A percentile compares a stretch with the other conserved stretches of the same genome.
phyloP scores from a whole-genome alignment of 495 filamentous ascomycete species.

The Aeminium ludgeri region DNA sequence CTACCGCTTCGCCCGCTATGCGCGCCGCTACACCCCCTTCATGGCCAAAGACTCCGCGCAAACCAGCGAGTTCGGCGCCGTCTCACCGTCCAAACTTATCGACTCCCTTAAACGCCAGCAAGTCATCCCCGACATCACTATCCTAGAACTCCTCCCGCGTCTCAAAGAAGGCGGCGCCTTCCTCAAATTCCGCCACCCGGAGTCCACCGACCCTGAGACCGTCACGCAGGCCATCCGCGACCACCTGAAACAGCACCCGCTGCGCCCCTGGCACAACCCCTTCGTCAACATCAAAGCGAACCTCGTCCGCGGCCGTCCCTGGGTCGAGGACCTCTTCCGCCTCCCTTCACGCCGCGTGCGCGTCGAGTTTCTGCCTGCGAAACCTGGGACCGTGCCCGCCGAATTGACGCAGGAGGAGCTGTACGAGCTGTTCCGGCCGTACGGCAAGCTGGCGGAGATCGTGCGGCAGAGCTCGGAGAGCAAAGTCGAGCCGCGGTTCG shows the following conservation, averaged over 20 bases:
- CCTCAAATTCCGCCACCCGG: conserved; percentile 60
- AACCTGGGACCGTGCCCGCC: conserved; percentile 42
- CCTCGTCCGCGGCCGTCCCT: conserved; percentile 68
- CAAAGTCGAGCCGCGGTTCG: conserved; percentile 63
- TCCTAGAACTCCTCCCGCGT: conserved; percentile 52
- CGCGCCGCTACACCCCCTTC: not conserved
- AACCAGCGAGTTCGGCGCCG: conserved; percentile 21
- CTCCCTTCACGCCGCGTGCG: conserved; percentile 57
- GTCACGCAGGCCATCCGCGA: conserved; percentile 39
- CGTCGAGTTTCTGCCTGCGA: conserved; percentile 67
- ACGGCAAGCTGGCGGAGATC: conserved; percentile 78
- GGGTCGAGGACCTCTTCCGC: conserved; percentile 83
- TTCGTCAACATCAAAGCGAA: conserved; percentile 50
- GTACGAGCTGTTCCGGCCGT: conserved; percentile 75
- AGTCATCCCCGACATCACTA: conserved; percentile 48
- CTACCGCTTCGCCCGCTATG: conserved; percentile 38
- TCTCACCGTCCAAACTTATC: conserved; percentile 45
- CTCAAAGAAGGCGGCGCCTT: conserved; percentile 88
- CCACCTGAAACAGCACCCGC: conserved; percentile 48
- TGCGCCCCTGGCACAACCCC: conserved; percentile 81
- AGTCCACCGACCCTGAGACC: conserved; percentile 34
- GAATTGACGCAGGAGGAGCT: conserved; percentile 77
- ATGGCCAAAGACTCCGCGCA: not conserved
- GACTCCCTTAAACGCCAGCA: conserved; percentile 15
- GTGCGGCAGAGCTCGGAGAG: conserved; percentile 61